Conservation (phyloP, 371 early-diverging fungal genomes). For the Rhizopus delemar region DNA sequence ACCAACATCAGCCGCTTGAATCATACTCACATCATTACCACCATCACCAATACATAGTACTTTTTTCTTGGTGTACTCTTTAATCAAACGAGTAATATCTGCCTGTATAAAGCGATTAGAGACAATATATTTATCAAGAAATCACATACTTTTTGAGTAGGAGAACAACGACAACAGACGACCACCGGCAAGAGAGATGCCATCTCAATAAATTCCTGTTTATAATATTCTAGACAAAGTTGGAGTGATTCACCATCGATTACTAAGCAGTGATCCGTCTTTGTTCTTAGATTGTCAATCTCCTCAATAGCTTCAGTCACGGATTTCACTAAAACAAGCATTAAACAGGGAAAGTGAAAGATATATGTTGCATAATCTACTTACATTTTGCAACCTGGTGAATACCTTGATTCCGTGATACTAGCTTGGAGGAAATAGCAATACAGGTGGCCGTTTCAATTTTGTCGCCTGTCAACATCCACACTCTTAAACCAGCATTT, state of each 20-base stretch:
- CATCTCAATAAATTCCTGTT: constrained; percentile 81
- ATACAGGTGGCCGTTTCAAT: constrained; percentile 99
- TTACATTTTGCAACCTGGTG: constrained; percentile 73
- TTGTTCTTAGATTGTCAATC: constrained; percentile 60
- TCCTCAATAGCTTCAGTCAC: constrained; percentile 63
- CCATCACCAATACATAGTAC: constrained; percentile 98
- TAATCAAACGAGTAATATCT: constrained; percentile 88
- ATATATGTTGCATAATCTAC: constrained; percentile 1
- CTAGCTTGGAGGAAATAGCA: constrained; percentile 91
- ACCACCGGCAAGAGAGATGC: constrained; percentile 86
- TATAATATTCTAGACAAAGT: constrained; percentile 71
- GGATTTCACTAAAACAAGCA: constrained; percentile 50
- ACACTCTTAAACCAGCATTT: constrained; percentile 96
- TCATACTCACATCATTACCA: constrained; percentile 99
- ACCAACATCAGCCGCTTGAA: constrained; percentile 95
- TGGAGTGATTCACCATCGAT: constrained; percentile 97
- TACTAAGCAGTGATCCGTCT: constrained; percentile 83
- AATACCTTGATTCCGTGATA: constrained; percentile 85
- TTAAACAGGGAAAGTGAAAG: neutral
- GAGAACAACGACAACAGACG: constrained; percentile 98
- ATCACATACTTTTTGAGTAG: constrained; percentile 89
- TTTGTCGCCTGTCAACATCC: constrained; percentile 99
- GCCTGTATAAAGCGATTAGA: constrained; percentile 54
- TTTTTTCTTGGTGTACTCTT: constrained; percentile 72
- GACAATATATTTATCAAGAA: neutral